Conservation (phyloP, 1,284 basidiomycete genomes). For the Tausonia pullulans region DNA sequence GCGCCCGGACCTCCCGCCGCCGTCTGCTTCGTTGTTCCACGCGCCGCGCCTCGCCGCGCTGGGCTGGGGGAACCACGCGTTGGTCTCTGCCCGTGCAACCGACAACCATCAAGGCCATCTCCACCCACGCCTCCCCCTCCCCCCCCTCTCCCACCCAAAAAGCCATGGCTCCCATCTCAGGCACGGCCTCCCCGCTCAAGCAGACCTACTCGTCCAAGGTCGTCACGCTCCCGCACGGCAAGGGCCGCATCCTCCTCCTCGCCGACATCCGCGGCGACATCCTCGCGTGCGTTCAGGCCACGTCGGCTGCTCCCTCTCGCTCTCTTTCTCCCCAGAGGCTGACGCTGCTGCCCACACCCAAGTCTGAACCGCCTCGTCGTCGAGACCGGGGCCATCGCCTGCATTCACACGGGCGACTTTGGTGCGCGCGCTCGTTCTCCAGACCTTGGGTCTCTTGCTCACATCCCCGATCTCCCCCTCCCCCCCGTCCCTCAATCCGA, state of each 20-base stretch:
- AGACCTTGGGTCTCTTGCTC: too few species aligned
- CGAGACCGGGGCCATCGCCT: constrained; percentile 78
- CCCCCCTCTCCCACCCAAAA: too few species aligned
- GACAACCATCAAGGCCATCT: too few species aligned
- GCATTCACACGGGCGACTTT: constrained; percentile 99
- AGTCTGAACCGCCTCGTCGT: constrained; percentile 81
- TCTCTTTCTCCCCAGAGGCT: background rate
- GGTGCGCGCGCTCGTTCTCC: constrained; percentile 27
- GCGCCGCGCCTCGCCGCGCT: too few species aligned
- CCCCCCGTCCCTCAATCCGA: too few species aligned
- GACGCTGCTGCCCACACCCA: constrained; percentile 45
- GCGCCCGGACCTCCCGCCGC: too few species aligned
- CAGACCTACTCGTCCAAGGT: background rate
- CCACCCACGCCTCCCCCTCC: too few species aligned
- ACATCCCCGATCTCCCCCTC: too few species aligned
- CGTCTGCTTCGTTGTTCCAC: too few species aligned
- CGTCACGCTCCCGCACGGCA: background rate
- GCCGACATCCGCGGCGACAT: constrained; percentile 80
- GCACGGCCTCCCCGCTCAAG: background rate
- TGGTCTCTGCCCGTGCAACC: too few species aligned
- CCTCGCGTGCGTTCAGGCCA: constrained; percentile 19
- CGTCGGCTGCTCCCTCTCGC: background rate
- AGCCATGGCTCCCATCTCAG: too few species aligned
- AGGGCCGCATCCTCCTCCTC: constrained; percentile 65
- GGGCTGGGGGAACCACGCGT: too few species aligned